Evolutionary conservation across 2,329 filamentous ascomycete genomes (phyloP).

Genomic region (Aspergillus phoenicis): DNA sequence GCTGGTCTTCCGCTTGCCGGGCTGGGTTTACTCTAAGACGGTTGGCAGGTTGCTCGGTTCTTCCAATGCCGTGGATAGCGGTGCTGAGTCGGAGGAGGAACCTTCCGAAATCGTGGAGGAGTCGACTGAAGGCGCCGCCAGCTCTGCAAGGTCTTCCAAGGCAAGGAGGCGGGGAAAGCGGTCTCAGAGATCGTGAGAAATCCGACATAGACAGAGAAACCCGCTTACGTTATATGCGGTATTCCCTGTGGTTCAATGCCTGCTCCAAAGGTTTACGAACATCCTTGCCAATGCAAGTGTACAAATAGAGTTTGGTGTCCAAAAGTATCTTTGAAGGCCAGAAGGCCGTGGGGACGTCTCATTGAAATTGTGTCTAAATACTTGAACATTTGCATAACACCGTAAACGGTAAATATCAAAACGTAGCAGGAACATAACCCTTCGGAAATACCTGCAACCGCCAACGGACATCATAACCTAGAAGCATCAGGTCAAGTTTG

Average conservation of each 20-base stretch:
- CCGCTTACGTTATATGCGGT: background rate
- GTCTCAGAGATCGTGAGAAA: conserved; percentile 31
- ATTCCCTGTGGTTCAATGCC: background rate
- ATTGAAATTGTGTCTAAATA: background rate
- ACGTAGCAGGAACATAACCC: background rate
- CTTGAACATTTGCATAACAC: background rate
- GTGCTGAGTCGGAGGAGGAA: conserved; percentile 22
- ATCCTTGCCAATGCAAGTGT: background rate
- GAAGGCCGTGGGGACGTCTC: background rate
- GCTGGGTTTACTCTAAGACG: conserved; percentile 66
- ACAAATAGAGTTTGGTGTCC: conserved; percentile 1
- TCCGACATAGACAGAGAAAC: background rate
- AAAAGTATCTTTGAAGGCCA: background rate
- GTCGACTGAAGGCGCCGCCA: conserved; percentile 25
- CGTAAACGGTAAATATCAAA: background rate
- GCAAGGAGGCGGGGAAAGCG: conserved; percentile 33
- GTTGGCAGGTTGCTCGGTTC: conserved; percentile 33
- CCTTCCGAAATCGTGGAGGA: conserved; percentile 24
- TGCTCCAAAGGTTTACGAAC: background rate
- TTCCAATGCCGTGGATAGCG: conserved; percentile 11
- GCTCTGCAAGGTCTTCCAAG: conserved; percentile 30
- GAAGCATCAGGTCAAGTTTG: conserved; percentile 12
- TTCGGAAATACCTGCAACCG: conserved; percentile 14
- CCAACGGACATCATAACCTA: conserved; percentile 4
- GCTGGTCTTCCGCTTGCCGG: conserved; percentile 74